Percentiles rank a stretch among this genome's conserved stretches.
Evolutionary conservation across 352 stramenopile genomes (phyloP).

Genomic region (Plasmopara halstedii): DNA sequence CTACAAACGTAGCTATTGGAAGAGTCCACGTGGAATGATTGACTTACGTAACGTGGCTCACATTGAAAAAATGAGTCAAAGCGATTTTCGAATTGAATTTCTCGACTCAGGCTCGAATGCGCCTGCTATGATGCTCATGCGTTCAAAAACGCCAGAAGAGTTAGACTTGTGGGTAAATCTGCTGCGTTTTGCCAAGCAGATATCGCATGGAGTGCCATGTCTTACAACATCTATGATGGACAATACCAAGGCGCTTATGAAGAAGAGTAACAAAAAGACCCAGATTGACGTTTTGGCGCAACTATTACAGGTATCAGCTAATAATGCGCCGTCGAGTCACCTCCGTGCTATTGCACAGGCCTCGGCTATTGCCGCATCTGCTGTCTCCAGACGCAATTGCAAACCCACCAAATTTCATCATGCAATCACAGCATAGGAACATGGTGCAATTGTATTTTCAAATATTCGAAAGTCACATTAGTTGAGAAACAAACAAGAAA

Average conservation of each 20-base stretch:
- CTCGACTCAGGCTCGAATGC: conserved; percentile 25
- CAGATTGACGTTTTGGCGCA: conserved; percentile 38
- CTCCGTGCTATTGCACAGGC: conserved; percentile 27
- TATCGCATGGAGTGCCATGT: conserved; percentile 21
- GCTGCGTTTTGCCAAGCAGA: conserved; percentile 53
- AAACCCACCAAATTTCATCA: conserved; percentile 16
- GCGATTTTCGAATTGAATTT: conserved; percentile 66
- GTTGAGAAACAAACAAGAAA: conserved; percentile 28
- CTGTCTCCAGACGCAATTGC: conserved; percentile 21
- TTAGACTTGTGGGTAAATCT: conserved; percentile 70
- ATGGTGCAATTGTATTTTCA: conserved; percentile 1
- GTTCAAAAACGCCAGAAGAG: conserved; percentile 46
- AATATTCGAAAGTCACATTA: conserved; percentile 9
- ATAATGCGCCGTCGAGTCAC: conserved; percentile 24
- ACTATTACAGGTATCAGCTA: conserved; percentile 31
- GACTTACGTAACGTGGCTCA: conserved; percentile 53
- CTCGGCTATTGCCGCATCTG: conserved; percentile 24
- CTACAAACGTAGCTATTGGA: conserved; percentile 85
- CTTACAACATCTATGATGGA: conserved; percentile 20
- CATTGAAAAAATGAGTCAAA: conserved; percentile 62
- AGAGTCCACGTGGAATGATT: conserved; percentile 57
- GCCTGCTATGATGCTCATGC: conserved; percentile 48
- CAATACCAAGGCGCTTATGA: conserved; percentile 24
- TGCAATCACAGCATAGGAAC: conserved; percentile 17
- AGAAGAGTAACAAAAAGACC: conserved; percentile 37